Base-by-base conservation (phyloP, 1,284 basidiomycete species). In the Moesziomyces sp. region DNA sequence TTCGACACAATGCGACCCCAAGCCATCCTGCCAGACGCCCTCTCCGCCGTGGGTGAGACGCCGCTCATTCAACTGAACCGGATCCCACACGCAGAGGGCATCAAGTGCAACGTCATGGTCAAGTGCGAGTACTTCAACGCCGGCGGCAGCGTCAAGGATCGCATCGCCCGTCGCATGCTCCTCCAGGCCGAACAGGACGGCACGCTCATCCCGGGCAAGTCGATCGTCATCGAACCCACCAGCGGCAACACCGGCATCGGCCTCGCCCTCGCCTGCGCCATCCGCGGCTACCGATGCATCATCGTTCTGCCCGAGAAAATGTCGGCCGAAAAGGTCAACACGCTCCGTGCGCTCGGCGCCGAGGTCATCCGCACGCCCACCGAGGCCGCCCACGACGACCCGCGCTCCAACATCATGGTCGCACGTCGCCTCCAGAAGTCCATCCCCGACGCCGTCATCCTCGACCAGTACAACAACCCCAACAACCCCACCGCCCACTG, bases 221-320 rank as follows among this genome's bases (percentile, higher is more conserved):
- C 92, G 77, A 89, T 97, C 57, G 90, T 98, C 68, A 94, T 98
- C 75, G 96, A 98, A 83, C 79, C 80, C 35, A 93, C 92, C 3
- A 92, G 93, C 26, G 94, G 94, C 19, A 97, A 97, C 83, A 97
- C 94, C n/a, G 94, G 93, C 91, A 83, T 68, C 88, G 80, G 78
- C 35, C 70, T 82, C 23, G 79, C 79, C 6, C 88, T 98, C 86
- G 91, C 93, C 0, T 93, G 93, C 77, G 94, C 94, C 24, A 90
- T 95, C 85, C 93, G 93, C 89, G 93, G 91, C 90, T 86, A 86
- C 74, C 83, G 85, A 52, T 87, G 86, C 79, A 94, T 99, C 84
- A 99, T 99, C 85, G 95, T 93, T 59, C 54, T 78, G 83, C 96
- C 95, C 50, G 91, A 94, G 83, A 99, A 98, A 87, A 99, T 98